These are phyloP conservation scores for Vigna nakashimae DNA, from an alignment of 306 rosid species.

Conservation along the genomic window DNA sequence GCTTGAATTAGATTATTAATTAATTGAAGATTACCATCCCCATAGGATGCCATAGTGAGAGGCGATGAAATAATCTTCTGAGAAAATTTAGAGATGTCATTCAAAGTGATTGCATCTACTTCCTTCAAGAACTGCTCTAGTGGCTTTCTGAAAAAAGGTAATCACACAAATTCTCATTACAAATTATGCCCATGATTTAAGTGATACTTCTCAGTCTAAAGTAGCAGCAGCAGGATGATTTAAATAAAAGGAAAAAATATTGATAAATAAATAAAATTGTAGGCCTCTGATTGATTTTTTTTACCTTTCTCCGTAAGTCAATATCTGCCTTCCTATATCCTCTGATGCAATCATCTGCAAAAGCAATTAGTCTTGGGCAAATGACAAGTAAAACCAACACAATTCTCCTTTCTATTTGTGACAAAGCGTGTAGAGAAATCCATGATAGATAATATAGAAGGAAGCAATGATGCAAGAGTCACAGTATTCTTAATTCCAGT, in stretches of 20 bases:
- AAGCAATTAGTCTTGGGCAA: neutral
- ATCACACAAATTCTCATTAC: neutral
- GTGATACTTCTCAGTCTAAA: neutral
- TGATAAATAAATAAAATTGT: neutral
- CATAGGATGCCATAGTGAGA: constrained; percentile 82
- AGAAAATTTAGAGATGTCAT: constrained; percentile 60
- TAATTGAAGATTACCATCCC: constrained; percentile 61
- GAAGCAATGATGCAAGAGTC: constrained; percentile 21
- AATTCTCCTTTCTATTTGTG: neutral
- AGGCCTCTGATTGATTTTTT: neutral
- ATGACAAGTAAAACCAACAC: neutral
- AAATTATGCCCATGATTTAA: neutral
- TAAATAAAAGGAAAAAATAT: neutral
- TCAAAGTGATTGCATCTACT: constrained; percentile 68
- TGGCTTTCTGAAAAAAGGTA: constrained; percentile 63
- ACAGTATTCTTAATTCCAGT: neutral
- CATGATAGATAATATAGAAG: constrained; percentile 9
- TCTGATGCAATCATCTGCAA: constrained; percentile 80
- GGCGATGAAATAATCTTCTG: constrained; percentile 79
- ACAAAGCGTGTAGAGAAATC: neutral
- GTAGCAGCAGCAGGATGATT: neutral
- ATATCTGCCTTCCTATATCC: constrained; percentile 81
- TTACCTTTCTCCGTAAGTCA: constrained; percentile 87
- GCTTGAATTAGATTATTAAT: neutral
- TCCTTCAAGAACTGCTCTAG: constrained; percentile 72